phyloP scores from a whole-genome alignment of 1,284 basidiomycete genomes.

The Leccinum huronense region DNA sequence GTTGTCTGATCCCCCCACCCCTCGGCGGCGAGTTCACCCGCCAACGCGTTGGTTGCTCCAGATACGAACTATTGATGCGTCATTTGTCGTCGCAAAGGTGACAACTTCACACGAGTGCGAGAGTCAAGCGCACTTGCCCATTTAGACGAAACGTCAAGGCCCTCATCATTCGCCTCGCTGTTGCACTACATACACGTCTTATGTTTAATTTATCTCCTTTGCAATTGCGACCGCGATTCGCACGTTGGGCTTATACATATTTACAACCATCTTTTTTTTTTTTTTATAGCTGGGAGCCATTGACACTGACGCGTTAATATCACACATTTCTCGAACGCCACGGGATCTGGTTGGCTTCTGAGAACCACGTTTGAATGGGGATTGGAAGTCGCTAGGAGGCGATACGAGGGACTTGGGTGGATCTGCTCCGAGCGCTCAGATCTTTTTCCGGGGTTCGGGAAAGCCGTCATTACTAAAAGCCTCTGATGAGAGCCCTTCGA shows the following conservation, averaged over 20 bases:
- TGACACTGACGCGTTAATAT: slow-evolving; percentile 13
- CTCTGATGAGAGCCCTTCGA: not conserved
- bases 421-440: not conserved
- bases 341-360: not conserved
- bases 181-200: slow-evolving; percentile 12
- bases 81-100: slow-evolving; percentile 42
- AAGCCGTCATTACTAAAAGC: not conserved
- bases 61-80: slow-evolving; percentile 69
- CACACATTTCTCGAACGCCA: slow-evolving; percentile 7
- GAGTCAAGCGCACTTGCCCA: not conserved
- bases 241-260: slow-evolving; percentile 10
- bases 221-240: slow-evolving; percentile 8
- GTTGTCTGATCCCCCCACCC: slow-evolving; percentile 36
- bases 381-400: slow-evolving; percentile 10
- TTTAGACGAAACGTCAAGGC: slow-evolving; percentile 18
- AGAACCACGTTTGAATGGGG: slow-evolving; percentile 16
- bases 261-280: not conserved
- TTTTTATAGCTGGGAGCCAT: slow-evolving; percentile 3
- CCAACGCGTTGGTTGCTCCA: slow-evolving; percentile 25
- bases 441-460: slow-evolving; percentile 1
- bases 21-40: not conserved
- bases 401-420: slow-evolving; percentile 1
- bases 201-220: slow-evolving; percentile 19
- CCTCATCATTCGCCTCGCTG: slow-evolving; percentile 7
- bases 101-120: slow-evolving; percentile 3